Percentiles rank a stretch among this genome's conserved stretches.
Conservation (phyloP, 768 basidiomycete species). For the Boletus bicolor region DNA sequence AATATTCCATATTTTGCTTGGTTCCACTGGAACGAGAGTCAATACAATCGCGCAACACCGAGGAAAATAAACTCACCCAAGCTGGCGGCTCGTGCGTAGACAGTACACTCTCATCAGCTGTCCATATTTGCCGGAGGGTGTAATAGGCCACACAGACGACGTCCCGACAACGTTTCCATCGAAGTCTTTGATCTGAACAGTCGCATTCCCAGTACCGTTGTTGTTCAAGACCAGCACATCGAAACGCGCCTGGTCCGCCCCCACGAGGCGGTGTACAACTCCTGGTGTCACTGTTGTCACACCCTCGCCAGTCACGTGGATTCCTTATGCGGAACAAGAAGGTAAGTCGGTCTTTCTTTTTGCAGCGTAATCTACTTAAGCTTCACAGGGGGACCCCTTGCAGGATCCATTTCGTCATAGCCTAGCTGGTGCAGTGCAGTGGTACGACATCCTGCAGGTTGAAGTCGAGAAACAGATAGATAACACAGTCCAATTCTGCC, state of each 20-base stretch:
- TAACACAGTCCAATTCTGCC: too few species aligned
- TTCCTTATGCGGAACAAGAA: too few species aligned
- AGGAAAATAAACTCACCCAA: conserved; percentile 40
- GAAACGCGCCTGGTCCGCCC: conserved; percentile 48
- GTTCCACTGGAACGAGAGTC: conserved; percentile 38
- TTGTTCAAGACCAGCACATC: conserved; percentile 46
- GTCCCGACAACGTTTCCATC: conserved; percentile 35
- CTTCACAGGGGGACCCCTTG: too few species aligned
- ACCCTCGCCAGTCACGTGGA: conserved; percentile 35
- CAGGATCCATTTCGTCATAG: too few species aligned
- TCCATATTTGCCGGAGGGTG: conserved; percentile 41
- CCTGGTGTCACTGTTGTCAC: conserved; percentile 44
- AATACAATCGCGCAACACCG: not conserved
- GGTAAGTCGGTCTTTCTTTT: too few species aligned
- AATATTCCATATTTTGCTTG: conserved; percentile 54
- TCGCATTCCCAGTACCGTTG: conserved; percentile 27
- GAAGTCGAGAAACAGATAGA: too few species aligned
- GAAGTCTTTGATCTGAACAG: conserved; percentile 32
- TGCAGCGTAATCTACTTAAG: too few species aligned
- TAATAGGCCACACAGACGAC: conserved; percentile 38
- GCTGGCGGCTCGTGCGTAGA: conserved; percentile 49
- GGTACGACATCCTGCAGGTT: too few species aligned
- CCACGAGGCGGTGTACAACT: conserved; percentile 42
- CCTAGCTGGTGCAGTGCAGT: too few species aligned
- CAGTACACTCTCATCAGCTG: conserved; percentile 34